These are phyloP conservation scores for Eimeria sp. DNA, from an alignment of 169 alveolate species.

Conservation along the genomic window DNA sequence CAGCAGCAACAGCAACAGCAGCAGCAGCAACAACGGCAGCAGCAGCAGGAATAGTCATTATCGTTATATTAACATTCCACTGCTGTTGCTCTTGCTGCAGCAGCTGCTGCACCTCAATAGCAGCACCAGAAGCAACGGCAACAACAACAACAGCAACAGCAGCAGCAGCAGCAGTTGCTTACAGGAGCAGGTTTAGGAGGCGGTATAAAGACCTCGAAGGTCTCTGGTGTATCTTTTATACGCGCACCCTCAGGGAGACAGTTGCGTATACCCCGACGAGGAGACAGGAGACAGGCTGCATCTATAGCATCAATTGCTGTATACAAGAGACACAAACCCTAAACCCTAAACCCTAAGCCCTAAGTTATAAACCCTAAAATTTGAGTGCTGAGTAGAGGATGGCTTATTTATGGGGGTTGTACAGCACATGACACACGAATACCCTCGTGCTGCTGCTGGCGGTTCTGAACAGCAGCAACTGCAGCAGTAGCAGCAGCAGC, in stretches of 20 bases:
- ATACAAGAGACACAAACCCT: neutral
- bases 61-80: too few relatives aligned
- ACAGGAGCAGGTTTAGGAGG: slow-evolving; percentile 41
- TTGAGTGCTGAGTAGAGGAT: too few relatives aligned
- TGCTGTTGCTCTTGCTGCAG: slow-evolving; percentile 14
- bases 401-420: too few relatives aligned
- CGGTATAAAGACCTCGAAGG: slow-evolving; percentile 41
- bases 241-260: slow-evolving; percentile 37
- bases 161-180: neutral
- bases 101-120: neutral
- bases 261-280: slow-evolving; percentile 21
- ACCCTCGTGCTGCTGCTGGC: neutral
- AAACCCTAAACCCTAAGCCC: slow-evolving; percentile 1
- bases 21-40: neutral
- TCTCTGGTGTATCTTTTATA: neutral
- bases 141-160: neutral
- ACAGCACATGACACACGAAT: too few relatives aligned
- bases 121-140: neutral
- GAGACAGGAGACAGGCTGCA: slow-evolving; percentile 4
- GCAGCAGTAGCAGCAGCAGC: slow-evolving; percentile 27
- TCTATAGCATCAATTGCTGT: neutral
- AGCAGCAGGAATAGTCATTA: neutral
- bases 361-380: too few relatives aligned
- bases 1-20: neutral
- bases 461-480: slow-evolving; percentile 19